These are phyloP conservation scores for Aspergillus cavernicola DNA, from an alignment of 495 filamentous ascomycete species.

Conservation along the genomic window DNA sequence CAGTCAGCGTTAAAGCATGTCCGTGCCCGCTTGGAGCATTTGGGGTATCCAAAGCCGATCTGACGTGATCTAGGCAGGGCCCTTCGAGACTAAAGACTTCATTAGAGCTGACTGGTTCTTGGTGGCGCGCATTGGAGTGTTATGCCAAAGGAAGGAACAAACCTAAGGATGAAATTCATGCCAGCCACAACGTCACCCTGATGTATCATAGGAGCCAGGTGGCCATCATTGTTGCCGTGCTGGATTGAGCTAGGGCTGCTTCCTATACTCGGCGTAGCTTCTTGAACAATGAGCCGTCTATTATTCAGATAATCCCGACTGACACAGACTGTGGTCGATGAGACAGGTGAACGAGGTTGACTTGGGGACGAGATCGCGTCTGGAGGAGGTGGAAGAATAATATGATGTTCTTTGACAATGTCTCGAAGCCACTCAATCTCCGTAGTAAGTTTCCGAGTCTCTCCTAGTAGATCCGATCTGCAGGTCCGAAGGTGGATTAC, in stretches of 20 bases:
- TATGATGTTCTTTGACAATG: background rate
- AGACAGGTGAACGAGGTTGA: background rate
- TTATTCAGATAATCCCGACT: background rate
- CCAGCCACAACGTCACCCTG: background rate
- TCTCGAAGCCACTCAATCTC: background rate
- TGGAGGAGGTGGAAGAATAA: background rate
- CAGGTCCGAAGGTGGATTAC: constrained; percentile 1
- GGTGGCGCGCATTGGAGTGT: background rate
- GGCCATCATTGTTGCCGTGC: background rate
- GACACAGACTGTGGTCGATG: background rate
- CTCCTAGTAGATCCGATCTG: background rate
- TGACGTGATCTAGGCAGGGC: constrained; percentile 6
- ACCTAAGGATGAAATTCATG: constrained; percentile 9
- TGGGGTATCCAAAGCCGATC: background rate
- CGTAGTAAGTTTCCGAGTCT: background rate
- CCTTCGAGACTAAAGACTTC: background rate
- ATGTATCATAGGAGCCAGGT: background rate
- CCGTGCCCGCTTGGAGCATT: background rate
- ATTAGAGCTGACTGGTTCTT: background rate
- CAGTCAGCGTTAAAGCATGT: constrained; percentile 3
- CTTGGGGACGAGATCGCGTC: no score
- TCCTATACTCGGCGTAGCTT: background rate
- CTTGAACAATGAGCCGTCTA: background rate
- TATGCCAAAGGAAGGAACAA: background rate
- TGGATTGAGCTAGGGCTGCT: background rate